Conservation (phyloP, 2,329 filamentous ascomycete species). For the Basipetospora chlamydospora region DNA sequence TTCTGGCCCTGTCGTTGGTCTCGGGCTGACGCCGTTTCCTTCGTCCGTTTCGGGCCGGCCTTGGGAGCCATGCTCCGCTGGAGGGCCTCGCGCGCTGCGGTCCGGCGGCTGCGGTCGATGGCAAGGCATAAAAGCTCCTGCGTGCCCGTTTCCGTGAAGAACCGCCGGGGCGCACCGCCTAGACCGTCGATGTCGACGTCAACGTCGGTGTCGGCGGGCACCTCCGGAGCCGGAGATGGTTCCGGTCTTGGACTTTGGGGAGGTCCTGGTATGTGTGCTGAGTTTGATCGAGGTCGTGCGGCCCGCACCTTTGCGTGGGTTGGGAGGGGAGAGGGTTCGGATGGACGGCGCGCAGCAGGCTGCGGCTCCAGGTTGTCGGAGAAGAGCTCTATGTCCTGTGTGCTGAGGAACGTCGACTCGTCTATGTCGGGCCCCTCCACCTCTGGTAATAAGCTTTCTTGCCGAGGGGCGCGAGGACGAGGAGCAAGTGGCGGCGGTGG, state of each 20-base stretch:
- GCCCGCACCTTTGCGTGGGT: conserved; percentile 1
- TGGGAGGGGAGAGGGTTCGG: conserved; percentile 8
- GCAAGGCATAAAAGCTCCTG: conserved; percentile 20
- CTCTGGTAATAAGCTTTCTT: background rate
- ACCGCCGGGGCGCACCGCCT: conserved; percentile 11
- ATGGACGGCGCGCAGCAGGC: conserved; percentile 7
- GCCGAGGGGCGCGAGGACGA: background rate
- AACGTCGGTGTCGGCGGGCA: too few species aligned
- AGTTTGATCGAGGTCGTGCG: too few species aligned
- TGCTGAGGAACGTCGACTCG: conserved; percentile 29
- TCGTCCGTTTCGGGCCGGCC: conserved; percentile 11
- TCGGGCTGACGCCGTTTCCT: too few species aligned
- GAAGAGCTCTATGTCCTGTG: conserved; percentile 37
- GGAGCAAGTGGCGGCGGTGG: background rate
- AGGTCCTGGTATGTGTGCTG: too few species aligned
- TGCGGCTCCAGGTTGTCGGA: conserved; percentile 28
- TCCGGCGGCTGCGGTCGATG: conserved; percentile 19
- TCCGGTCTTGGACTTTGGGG: too few species aligned
- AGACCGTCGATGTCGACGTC: background rate
- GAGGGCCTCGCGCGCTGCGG: conserved; percentile 17
- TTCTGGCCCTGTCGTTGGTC: too few species aligned
- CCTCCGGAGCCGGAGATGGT: too few species aligned
- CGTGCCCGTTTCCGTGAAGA: conserved; percentile 23
- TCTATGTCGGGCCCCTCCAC: conserved; percentile 9
- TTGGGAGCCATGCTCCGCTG: conserved; percentile 12